These are phyloP conservation scores for Mucor velutinosus DNA, from an alignment of 371 early-diverging fungal genomes.

Conservation along the genomic window DNA sequence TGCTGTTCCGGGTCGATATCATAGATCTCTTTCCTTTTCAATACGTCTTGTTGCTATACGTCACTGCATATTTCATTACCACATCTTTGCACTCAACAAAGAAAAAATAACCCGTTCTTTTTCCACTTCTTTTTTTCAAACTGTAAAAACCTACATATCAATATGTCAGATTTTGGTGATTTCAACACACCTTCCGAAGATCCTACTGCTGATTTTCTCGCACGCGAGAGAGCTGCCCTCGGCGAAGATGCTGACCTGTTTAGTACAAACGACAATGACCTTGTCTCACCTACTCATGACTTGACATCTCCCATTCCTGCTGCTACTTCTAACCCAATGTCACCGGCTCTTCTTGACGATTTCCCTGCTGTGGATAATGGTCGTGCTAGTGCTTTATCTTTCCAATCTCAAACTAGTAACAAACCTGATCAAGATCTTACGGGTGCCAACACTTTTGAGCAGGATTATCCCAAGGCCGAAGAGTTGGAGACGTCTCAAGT, in stretches of 20 bases:
- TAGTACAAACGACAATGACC: conserved; percentile 16
- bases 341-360: conserved; percentile 13
- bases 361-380: not conserved
- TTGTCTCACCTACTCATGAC: conserved; percentile 21
- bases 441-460: conserved; percentile 33
- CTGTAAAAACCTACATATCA: not conserved
- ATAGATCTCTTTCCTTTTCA: not conserved
- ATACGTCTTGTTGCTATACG: not conserved
- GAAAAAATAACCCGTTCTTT: not conserved
- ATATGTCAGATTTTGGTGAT: conserved; percentile 62
- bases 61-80: conserved; percentile 1
- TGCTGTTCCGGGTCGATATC: not conserved
- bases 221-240: conserved; percentile 86
- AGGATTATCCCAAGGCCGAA: conserved; percentile 49
- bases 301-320: conserved; percentile 32
- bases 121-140: not conserved
- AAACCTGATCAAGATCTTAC: conserved; percentile 3
- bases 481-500: conserved; percentile 54
- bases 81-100: not conserved
- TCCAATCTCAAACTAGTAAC: conserved; percentile 6
- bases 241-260: conserved; percentile 80
- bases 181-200: conserved; percentile 63
- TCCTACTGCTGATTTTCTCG: conserved; percentile 90
- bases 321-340: conserved; percentile 4
- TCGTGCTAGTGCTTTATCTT: conserved; percentile 4